Evolutionary conservation across 2,329 filamentous ascomycete species (phyloP), one percentile per base, ranked within the genome.

Genomic region (Talaromyces sp.): DNA sequence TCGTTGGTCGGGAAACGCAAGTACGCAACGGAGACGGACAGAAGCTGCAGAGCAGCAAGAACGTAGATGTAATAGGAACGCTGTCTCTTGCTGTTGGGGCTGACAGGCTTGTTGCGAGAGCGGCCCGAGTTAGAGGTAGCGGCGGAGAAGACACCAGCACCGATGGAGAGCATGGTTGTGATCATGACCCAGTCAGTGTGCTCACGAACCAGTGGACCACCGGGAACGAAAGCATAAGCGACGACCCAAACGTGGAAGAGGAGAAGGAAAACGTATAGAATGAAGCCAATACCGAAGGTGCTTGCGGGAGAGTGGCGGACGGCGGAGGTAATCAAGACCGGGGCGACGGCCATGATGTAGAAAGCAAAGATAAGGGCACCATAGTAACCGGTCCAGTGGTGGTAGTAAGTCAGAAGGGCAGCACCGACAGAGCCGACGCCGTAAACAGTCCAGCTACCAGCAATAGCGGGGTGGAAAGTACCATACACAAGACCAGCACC

Each of bases 221-320:
- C 94, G 2, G 94, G 94, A 3, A 99, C 94, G 64, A 99, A 99
- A 11, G 94, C 94, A 66, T 99, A 99, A 2, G 94, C 94, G 10
- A 99, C 94, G 32, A 97, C 89, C 94, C 94, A 99, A 50, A 97
- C 91, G 68, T 97, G 93, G 79, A 96, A 96, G n/a, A 99, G 83
- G 4, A 97, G 87, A 77, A 97, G 77, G 65, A 97, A 82, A 73
- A 97, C 96, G 79, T 97, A 99, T 44, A 96, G 73, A 47, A 97
- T 76, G 76, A 96, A 97, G 3, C 89, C 93, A 13, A 95, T 70
- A 2, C 93, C 94, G 69, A 99, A 99, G 0, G 90, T 90, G 22
- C 81, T 80, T 4, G 86, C 90, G 0, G 91, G 91, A 47, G 80
- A 87, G 70, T 90, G 88, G 66, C 87, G 87, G 22, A 90, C 83